These are phyloP conservation scores for Camellia granthamiana DNA, from an alignment of 148 eudicot species.

Conservation along the genomic window DNA sequence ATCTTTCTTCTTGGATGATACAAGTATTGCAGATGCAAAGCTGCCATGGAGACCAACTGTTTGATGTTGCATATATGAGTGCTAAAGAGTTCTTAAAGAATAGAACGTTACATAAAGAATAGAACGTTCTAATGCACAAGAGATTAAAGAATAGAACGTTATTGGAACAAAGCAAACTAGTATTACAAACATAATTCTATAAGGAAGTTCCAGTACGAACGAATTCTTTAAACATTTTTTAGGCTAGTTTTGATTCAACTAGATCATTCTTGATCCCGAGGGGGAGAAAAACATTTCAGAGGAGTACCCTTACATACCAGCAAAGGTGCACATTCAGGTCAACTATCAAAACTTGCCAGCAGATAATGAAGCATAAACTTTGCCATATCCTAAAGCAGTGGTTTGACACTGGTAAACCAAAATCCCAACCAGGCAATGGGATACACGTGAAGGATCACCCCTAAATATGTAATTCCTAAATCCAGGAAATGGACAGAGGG, in stretches of 20 bases:
- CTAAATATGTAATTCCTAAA: too few relatives aligned
- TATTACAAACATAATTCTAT: neutral
- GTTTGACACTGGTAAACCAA: neutral
- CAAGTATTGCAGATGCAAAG: too few relatives aligned
- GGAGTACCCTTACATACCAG: neutral
- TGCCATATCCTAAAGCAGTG: neutral
- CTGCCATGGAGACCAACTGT: too few relatives aligned
- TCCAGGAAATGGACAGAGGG: too few relatives aligned
- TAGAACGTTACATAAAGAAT: too few relatives aligned
- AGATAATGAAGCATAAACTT: neutral
- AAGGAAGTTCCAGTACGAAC: neutral
- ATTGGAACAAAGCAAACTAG: neutral
- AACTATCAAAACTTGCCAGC: neutral
- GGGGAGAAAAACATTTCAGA: neutral
- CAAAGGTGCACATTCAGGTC: neutral
- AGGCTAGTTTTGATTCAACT: neutral
- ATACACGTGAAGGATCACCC: too few relatives aligned
- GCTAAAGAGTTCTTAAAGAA: too few relatives aligned
- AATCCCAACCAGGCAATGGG: neutral
- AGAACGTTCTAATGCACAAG: neutral
- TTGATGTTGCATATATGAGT: too few relatives aligned
- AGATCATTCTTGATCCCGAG: conserved; percentile 4
- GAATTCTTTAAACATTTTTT: neutral
- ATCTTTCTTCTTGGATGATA: too few relatives aligned
- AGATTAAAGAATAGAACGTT: neutral